Base-by-base conservation (phyloP, 2,329 filamentous ascomycete species). In the Emmonsiellopsis sp. region DNA sequence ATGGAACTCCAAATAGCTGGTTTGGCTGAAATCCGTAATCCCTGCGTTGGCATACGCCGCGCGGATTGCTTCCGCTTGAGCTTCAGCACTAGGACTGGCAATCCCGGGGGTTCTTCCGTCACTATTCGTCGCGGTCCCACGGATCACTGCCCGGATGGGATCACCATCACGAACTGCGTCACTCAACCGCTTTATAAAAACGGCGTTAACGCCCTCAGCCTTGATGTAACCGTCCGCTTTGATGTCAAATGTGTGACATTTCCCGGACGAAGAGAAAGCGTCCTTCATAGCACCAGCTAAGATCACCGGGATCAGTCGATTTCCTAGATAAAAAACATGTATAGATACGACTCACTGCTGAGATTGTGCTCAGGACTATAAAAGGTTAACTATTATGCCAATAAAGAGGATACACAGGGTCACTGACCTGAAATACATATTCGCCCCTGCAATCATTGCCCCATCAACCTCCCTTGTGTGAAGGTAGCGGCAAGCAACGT, bases 161-260 rank as follows among this genome's bases (percentile, higher is more conserved):
- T 70, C 63, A 0, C 58, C 51, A 42, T 67, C 65, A 7, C 59
- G 51, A 3, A 70, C 46, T 1, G 67, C 68, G 41, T 62, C 60
- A 5, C 52, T 35, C 4, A 70, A 56, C 2, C 59, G 57, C 54
- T 70, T 67, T 0, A 70, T 26, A 9, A 63, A 55, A 4, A 70
- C 41, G 5, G 45, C 53, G 5, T 57, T 62, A 1, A 67, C 59
- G 9, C 58, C 66, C 49, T 70, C 68, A 5, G 72, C 74, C 15
- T 73, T 64, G 8, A 63, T 69, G 56, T 76, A 77, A 1, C 75
- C 75, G 51, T 70, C 65, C 0, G 68, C 72, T 38, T 62, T 56
- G 16, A 63, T 55, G 53, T 74, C 72, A 52, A 67, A 70, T 15
- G 52, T 62, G 35, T 62, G 60, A 53, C 60, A 67, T 43, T 52